A percentile compares a stretch with the other conserved stretches of the same genome.
Evolutionary conservation across 345 rosid species (phyloP).

Genomic region (Eucalyptus pumila): DNA sequence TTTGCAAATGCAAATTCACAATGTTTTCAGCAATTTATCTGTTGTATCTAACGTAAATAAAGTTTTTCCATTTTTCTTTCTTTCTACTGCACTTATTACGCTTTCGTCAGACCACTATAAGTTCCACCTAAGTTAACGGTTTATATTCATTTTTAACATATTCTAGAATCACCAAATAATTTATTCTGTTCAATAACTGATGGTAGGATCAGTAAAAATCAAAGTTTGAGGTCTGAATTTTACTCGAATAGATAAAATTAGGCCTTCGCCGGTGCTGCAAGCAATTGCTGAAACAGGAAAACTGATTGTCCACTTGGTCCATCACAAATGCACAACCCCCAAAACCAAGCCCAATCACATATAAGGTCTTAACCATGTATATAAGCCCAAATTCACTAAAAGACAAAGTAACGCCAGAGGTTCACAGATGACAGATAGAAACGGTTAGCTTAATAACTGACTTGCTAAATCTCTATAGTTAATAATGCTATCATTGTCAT

Average conservation of each 20-base stretch:
- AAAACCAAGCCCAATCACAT: background rate
- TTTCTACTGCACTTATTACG: background rate
- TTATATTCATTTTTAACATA: background rate
- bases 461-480: background rate
- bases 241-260: background rate
- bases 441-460: background rate
- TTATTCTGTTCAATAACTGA: background rate
- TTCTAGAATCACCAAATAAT: background rate
- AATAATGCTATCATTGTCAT: background rate
- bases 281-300: background rate
- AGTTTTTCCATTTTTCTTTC: background rate
- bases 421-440: background rate
- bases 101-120: background rate
- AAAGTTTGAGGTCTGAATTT: background rate
- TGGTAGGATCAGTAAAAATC: background rate
- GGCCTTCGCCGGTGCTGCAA: background rate
- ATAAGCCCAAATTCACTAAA: background rate
- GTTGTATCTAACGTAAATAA: background rate
- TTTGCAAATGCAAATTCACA: background rate
- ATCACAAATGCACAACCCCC: background rate
- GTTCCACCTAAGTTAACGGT: background rate
- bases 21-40: background rate
- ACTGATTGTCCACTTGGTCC: background rate
- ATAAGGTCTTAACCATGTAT: background rate
- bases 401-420: background rate